phyloP scores from a whole-genome alignment of 148 eudicot genomes.

The Fallopia convolvulus region DNA sequence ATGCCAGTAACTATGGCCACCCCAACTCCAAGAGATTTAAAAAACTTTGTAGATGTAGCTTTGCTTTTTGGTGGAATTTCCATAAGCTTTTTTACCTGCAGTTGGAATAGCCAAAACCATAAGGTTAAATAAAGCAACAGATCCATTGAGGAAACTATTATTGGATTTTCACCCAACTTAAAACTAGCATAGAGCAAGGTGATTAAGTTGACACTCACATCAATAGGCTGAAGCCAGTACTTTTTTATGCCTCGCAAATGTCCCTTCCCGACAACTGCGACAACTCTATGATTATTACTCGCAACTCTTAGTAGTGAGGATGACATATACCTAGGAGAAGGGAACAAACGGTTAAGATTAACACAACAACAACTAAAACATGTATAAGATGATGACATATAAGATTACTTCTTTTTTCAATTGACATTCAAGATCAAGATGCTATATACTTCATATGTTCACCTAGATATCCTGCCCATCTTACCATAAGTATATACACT shows the following conservation, averaged over 20 bases:
- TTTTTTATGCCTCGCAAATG: constrained; percentile 80
- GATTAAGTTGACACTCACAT: constrained; percentile 34
- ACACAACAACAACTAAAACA: not conserved
- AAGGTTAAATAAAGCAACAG: not conserved
- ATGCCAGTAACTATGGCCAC: constrained; percentile 68
- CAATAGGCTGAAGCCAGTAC: constrained; percentile 80
- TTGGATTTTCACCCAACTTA: no score
- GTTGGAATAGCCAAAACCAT: not conserved
- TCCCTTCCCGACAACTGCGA: constrained; percentile 97
- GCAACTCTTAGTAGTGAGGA: constrained; percentile 62
- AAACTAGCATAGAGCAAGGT: not conserved
- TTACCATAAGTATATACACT: no score
- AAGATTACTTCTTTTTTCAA: no score
- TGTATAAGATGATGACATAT: not conserved
- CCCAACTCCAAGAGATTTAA: constrained; percentile 55
- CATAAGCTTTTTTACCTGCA: constrained; percentile 58
- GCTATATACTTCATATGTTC: no score
- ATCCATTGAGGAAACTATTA: no score
- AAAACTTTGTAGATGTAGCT: constrained; percentile 33
- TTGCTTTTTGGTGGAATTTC: constrained; percentile 34
- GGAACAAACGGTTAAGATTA: not conserved
- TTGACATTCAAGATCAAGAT: no score
- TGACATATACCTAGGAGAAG: constrained; percentile 73
- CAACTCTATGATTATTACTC: constrained; percentile 74
- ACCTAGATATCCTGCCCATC: no score